Evolutionary conservation across 805 yeast genomes (phyloP), one percentile per base, ranked within the genome.

Genomic region (Groenewaldozyma salmanticensis): DNA sequence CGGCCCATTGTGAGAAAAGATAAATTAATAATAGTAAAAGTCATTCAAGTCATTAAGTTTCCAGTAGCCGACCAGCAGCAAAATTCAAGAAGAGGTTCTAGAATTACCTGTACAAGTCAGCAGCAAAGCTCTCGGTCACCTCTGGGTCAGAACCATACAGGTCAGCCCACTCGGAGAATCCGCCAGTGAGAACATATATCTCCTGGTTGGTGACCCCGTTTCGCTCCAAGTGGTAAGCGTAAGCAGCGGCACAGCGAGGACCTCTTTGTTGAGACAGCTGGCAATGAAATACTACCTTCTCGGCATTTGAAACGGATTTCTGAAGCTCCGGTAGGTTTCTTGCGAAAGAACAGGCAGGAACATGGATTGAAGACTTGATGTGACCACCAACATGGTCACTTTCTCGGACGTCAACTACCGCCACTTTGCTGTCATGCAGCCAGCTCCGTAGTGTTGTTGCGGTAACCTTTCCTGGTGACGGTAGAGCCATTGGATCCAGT

Each of bases 251-350:
- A 3, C 95, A 74, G 3, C 83, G 67, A 0, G 97, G 97, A 0
- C 97, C 97, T 39, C 98, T 67, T 45, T 81, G 94, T 60, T 92
- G 97, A 2, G 94, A 80, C 22, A 83, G 67, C 21, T 88, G 87
- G 60, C 98, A 90, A 58, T 92, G 96, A 63, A 90, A 92, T 0
- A 92, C 81, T 0, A 86, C 74, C 40, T 72, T 76, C 33, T 68
- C 63, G 4, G 51, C 43, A n/a, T 54, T 57, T 7, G 60, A 54
- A 27, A 70, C 55, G 33, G 60, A 48, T n/a, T 54, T 50, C 17
- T 62, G 51, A 31, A 72, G 65, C 4, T 62, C 65, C 2, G 66
- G 67, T 21, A 69, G 52, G 17, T 60, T 62, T 35, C 57, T 50
- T 15, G 56, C 52, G 47, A 81, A 68, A 16, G 63, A 55, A 1